Conservation (phyloP, 345 rosid species). For the Citrus cavaleriei region DNA sequence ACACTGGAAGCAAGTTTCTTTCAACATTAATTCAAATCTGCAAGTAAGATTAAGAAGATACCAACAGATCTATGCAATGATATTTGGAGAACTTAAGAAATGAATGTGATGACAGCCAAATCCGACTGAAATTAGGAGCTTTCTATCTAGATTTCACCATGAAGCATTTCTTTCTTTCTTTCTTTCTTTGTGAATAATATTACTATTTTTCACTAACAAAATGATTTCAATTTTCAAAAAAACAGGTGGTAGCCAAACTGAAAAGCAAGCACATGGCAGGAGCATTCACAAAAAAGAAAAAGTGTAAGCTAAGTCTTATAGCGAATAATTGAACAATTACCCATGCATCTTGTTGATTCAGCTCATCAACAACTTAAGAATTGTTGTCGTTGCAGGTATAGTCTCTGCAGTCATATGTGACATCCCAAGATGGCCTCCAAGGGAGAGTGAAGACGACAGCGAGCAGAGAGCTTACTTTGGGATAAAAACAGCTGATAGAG, state of each 20-base stretch:
- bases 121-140: background rate
- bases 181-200: background rate
- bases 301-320: conserved; percentile 50
- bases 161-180: background rate
- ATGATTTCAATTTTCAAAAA: background rate
- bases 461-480: conserved; percentile 71
- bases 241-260: conserved; percentile 77
- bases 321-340: conserved; percentile 1
- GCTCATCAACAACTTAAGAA: conserved; percentile 3
- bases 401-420: conserved; percentile 61
- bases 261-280: conserved; percentile 93
- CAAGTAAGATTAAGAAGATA: conserved; percentile 47
- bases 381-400: conserved; percentile 41
- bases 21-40: conserved; percentile 67
- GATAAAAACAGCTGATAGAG: conserved; percentile 60
- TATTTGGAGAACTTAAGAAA: background rate
- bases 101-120: background rate
- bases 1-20: conserved; percentile 91
- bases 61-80: background rate
- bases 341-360: background rate
- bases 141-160: background rate
- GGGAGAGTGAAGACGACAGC: conserved; percentile 32
- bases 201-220: background rate
- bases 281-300: conserved; percentile 82
- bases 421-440: conserved; percentile 59